A percentile compares a stretch with the other conserved stretches of the same genome.
Conservation (phyloP, 371 early-diverging fungal species). For the Mortierella polycephala region DNA sequence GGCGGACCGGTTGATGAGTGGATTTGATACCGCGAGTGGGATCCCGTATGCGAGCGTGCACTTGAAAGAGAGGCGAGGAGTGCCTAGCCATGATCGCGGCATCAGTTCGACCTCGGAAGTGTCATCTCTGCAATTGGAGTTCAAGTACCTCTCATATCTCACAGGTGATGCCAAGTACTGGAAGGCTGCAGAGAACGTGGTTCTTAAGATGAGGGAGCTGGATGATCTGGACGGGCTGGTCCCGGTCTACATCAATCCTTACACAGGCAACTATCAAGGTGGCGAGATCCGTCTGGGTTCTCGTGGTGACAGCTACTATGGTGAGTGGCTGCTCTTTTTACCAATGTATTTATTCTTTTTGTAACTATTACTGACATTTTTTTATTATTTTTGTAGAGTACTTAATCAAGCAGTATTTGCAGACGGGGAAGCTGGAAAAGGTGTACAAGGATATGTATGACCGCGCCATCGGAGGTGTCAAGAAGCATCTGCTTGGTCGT, state of each 20-base stretch:
- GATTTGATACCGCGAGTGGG: slow-evolving; percentile 79
- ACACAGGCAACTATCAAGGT: slow-evolving; percentile 60
- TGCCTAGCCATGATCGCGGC: slow-evolving; percentile 51
- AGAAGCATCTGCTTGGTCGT: slow-evolving; percentile 71
- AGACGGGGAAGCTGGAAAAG: slow-evolving; percentile 71
- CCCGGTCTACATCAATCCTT: slow-evolving; percentile 76
- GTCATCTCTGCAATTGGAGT: slow-evolving; percentile 89
- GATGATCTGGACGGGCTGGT: slow-evolving; percentile 77
- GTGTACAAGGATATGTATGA: slow-evolving; percentile 79
- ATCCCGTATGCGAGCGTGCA: slow-evolving; percentile 83
- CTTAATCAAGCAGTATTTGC: slow-evolving; percentile 87
- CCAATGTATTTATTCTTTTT: not conserved
- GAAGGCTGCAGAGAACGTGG: slow-evolving; percentile 74
- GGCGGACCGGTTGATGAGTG: slow-evolving; percentile 80
- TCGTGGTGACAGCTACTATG: slow-evolving; percentile 92
- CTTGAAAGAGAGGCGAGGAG: slow-evolving; percentile 56
- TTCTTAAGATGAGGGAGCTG: slow-evolving; percentile 64
- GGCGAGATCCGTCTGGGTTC: slow-evolving; percentile 78
- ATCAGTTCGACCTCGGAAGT: slow-evolving; percentile 84
- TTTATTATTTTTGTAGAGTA: slow-evolving; percentile 74
- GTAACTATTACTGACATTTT: not conserved
- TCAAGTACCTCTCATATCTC: slow-evolving; percentile 83
- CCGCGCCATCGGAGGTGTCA: slow-evolving; percentile 76
- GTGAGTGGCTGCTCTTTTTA: slow-evolving; percentile 43
- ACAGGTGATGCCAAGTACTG: slow-evolving; percentile 80